Percentiles rank a stretch among this genome's conserved stretches.
Conservation (phyloP, 1,139 yeast species). For the Yamadazyma membranifaciens region DNA sequence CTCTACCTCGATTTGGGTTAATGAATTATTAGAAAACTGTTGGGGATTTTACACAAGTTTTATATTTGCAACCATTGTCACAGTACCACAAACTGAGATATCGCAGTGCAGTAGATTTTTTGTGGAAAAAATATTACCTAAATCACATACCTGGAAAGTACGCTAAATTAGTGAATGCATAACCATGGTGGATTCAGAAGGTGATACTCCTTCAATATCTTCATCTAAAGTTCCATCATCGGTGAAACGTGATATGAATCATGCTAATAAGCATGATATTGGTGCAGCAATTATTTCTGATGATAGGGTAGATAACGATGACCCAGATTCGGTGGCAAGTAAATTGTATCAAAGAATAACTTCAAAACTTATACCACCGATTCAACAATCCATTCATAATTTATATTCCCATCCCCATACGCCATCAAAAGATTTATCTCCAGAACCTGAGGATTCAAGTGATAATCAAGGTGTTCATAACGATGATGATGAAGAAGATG, state of each 20-base stretch:
- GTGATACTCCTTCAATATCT: not conserved
- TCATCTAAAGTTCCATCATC: not conserved
- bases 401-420: conserved; percentile 2
- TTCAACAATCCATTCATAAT: conserved; percentile 12
- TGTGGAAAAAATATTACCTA: too few species aligned
- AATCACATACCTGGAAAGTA: not conserved
- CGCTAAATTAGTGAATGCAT: not conserved
- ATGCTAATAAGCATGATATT: not conserved
- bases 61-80: too few species aligned
- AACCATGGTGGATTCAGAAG: not conserved
- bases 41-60: too few species aligned
- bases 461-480: not conserved
- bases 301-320: not conserved
- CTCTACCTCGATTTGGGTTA: too few species aligned
- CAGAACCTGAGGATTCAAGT: not conserved
- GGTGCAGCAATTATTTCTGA: not conserved
- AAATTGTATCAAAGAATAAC: conserved; percentile 13
- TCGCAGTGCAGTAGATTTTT: too few species aligned
- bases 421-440: not conserved
- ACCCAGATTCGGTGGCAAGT: not conserved
- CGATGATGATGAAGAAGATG: conserved; percentile 13
- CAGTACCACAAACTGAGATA: not conserved
- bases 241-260: not conserved
- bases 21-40: too few species aligned
- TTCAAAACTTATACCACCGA: conserved; percentile 17